Base-by-base conservation (phyloP, 225 moss, liverwort and hornwort species). In the Straminergon stramineum region DNA sequence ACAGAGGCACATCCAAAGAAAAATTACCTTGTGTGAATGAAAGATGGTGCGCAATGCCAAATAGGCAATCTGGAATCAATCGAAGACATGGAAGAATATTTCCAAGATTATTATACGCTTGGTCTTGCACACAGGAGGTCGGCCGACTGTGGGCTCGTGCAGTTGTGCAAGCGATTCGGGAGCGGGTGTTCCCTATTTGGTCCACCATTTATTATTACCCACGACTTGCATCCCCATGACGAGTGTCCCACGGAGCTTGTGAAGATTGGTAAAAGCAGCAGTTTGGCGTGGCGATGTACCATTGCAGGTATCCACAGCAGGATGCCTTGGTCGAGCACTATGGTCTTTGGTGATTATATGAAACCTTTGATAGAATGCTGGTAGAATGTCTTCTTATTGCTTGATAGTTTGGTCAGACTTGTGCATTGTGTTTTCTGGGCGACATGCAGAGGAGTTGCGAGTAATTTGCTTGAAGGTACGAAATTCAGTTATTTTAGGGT, bases 191-290 rank as follows among this genome's bases (percentile, higher is more conserved):
- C 82, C 79, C 31, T 41, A 62, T 92, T 66, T 77, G 82, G 82
- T 82, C 66, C 79, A 58, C 90, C 74, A 86, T 89, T 75, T 87
- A 86, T 85, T 78, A 63, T 84, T 80, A 85, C 69, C 82, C 81
- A 69, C 56, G 86, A 70, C 89, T 81, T 82, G 85, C 89, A 79
- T 91, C 86, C 85, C 87, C 68, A 70, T n/a, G 84, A 87, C 65
- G 81, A 83, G 87, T 86, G 81, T 82, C 64, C 48, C 35, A 62
- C 75, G 85, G 89, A 87, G 84, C 85, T 77, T 91, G 81, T 82
- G 85, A 89, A 89, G 81, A 53, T 79, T 89, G 85, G 83, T 34
- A 82, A 75, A 79, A 83, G 87, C 85, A 87, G 76, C 82, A 87
- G 89, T 81, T 64, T 91, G 89, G 79, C 48, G 63, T 85, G 87